Conservation (phyloP, 495 filamentous ascomycete species). For the Aspergillus nidulans region DNA sequence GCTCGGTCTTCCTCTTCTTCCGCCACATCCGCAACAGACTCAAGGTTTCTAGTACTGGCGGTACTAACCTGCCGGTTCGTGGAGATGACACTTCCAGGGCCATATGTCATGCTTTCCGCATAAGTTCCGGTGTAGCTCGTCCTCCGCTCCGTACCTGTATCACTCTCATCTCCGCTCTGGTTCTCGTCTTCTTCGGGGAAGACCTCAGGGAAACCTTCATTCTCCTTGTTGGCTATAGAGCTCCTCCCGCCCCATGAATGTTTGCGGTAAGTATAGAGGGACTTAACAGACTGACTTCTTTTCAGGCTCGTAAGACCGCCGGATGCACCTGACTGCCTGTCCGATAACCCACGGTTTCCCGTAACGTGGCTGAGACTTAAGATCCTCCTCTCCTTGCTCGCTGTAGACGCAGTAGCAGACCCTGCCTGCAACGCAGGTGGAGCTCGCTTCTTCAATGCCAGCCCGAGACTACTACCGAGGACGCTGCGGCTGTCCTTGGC, state of each 20-base stretch:
- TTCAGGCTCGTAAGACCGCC: slow-evolving; percentile 51
- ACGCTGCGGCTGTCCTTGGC: slow-evolving; percentile 37
- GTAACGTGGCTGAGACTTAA: slow-evolving; percentile 84
- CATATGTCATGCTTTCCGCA: slow-evolving; percentile 46
- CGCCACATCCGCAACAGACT: slow-evolving; percentile 11
- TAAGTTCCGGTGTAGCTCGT: slow-evolving; percentile 49
- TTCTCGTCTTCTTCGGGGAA: slow-evolving; percentile 51
- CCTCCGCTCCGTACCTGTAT: slow-evolving; percentile 50
- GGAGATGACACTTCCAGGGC: slow-evolving; percentile 46
- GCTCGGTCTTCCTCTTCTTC: slow-evolving; percentile 12
- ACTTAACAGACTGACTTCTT: slow-evolving; percentile 69
- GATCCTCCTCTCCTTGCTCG: slow-evolving; percentile 62
- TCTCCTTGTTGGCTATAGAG: slow-evolving; percentile 55
- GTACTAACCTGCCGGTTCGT: slow-evolving; percentile 40
- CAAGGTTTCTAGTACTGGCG: slow-evolving; percentile 35
- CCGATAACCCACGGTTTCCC: slow-evolving; percentile 60
- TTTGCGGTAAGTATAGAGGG: slow-evolving; percentile 61
- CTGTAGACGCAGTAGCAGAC: slow-evolving; percentile 47
- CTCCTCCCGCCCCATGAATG: slow-evolving; percentile 63
- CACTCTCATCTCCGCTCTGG: slow-evolving; percentile 41
- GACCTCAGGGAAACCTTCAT: slow-evolving; percentile 53
- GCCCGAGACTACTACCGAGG: slow-evolving; percentile 46
- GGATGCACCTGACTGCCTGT: slow-evolving; percentile 49
- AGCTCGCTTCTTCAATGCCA: slow-evolving; percentile 49
- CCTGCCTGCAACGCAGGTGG: slow-evolving; percentile 39